These are phyloP conservation scores for Pseudomicrostroma phylloplanum DNA, from an alignment of 1,284 basidiomycete genomes.

Conservation along the genomic window DNA sequence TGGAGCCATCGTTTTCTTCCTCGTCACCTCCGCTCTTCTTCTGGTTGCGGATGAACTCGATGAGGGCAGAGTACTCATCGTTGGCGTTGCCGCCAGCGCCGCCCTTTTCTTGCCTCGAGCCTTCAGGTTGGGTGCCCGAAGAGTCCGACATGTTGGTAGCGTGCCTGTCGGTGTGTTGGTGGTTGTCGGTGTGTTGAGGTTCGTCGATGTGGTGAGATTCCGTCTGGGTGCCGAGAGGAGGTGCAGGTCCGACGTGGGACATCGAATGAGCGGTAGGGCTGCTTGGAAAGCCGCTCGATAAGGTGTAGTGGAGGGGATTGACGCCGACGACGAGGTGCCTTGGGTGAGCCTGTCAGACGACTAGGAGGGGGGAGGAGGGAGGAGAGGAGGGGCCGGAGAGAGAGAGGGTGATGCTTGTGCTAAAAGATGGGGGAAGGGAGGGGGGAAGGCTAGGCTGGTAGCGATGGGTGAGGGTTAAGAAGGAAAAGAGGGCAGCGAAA, in stretches of 20 bases:
- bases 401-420: background rate
- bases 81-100: conserved; percentile 18
- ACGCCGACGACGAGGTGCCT: too few species aligned
- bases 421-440: too few species aligned
- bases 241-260: too few species aligned
- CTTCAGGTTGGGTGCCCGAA: conserved; percentile 26
- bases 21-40: conserved; percentile 33
- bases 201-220: too few species aligned
- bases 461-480: too few species aligned
- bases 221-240: too few species aligned
- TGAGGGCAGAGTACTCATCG: conserved; percentile 45
- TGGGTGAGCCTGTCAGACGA: too few species aligned
- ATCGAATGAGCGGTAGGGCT: too few species aligned
- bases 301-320: too few species aligned
- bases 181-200: conserved; percentile 4
- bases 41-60: conserved; percentile 46
- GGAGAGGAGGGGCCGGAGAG: background rate
- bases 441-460: too few species aligned
- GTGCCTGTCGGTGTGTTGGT: background rate
- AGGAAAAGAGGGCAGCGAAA: too few species aligned
- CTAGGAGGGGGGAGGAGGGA: background rate
- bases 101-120: conserved; percentile 19
- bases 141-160: conserved; percentile 27
- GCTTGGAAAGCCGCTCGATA: too few species aligned
- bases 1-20: conserved; percentile 31